Evolutionary conservation across 108 stramenopile genomes (phyloP), one percentile per base, ranked within the genome.

Genomic region (Conticribra guillardii): DNA sequence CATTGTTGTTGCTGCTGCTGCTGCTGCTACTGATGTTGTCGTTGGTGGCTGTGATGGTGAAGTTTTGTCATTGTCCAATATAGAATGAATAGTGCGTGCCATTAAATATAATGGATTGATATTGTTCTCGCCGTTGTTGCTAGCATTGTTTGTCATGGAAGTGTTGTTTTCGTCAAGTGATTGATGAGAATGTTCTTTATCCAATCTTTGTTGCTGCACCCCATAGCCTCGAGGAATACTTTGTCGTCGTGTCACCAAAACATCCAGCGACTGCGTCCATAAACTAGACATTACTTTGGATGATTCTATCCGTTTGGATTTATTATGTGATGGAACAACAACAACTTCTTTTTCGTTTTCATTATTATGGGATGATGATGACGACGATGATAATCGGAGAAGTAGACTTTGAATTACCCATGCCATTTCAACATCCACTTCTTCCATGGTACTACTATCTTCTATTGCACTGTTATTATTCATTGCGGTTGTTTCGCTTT

Each of bases 381-480:
- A 15, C 27, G 57, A 29, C 9, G 14, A 4, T 19, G 59, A 45
- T 44, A 33, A 37, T 52, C 27, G 37, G 3, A 67, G 22, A 15
- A 60, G 8, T 21, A 75, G 0, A 26, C 66, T 49, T 23, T 50
- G 55, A 28, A 51, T 59, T 2, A 44, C 21, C 74, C 59, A 75
- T 15, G 66, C 57, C 57, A 75, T 67, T 55, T 75, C 74, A 22
- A 61, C 66, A 37, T 75, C 74, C 17, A 60, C 51, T 17, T 60
- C 49, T 27, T 61, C 49, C 8, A 67, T 31, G 11, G 37, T 19
- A 51, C 18, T 22, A 27, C 32, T 19, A 47, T 32, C n/a, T 28
- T 22, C 15, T 15, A 44, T 50, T 8, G 47, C 41, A 52, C 26
- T 57, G 24, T 46, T 33, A 14, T 50, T 23, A 33, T 30, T 5